A percentile compares a stretch with the other conserved stretches of the same genome.
Conservation (phyloP, 352 stramenopile species). For the Phytophthora multivora region DNA sequence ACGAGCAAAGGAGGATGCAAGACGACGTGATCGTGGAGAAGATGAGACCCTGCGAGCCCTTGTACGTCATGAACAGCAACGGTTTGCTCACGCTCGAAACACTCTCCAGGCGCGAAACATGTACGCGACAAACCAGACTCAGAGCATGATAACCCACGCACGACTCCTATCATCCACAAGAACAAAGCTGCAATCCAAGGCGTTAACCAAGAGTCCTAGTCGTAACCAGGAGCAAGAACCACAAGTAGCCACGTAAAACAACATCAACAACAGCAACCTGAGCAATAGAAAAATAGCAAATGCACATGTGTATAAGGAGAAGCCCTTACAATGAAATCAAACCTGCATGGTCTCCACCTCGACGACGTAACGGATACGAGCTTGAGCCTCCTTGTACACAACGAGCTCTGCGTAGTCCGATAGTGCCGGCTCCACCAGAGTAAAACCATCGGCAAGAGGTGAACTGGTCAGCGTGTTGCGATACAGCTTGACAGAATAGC, state of each 20-base stretch:
- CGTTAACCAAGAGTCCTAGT: neutral
- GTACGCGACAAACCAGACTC: conserved; percentile 65
- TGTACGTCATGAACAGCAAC: conserved; percentile 67
- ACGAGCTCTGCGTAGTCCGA: conserved; percentile 66
- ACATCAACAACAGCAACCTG: conserved; percentile 11
- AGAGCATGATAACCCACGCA: conserved; percentile 40
- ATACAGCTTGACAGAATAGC: conserved; percentile 59
- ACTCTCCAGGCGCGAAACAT: conserved; percentile 66
- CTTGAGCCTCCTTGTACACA: conserved; percentile 78
- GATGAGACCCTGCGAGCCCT: conserved; percentile 63
- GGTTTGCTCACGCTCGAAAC: conserved; percentile 57
- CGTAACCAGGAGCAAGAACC: conserved; percentile 31
- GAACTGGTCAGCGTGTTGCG: conserved; percentile 43
- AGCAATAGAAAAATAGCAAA: neutral
- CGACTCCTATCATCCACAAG: conserved; percentile 13
- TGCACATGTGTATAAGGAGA: conserved; percentile 1
- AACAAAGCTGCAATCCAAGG: conserved; percentile 16
- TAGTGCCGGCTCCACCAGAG: conserved; percentile 21
- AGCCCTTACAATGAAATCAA: neutral
- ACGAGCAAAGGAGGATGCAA: conserved; percentile 43
- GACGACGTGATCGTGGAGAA: conserved; percentile 48
- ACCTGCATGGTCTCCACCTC: conserved; percentile 54
- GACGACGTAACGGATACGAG: conserved; percentile 77
- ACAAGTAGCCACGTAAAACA: conserved; percentile 13
- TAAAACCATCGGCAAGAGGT: conserved; percentile 20